phyloP scores from a whole-genome alignment of 345 rosid species.

The Geranium rotundifolium region DNA sequence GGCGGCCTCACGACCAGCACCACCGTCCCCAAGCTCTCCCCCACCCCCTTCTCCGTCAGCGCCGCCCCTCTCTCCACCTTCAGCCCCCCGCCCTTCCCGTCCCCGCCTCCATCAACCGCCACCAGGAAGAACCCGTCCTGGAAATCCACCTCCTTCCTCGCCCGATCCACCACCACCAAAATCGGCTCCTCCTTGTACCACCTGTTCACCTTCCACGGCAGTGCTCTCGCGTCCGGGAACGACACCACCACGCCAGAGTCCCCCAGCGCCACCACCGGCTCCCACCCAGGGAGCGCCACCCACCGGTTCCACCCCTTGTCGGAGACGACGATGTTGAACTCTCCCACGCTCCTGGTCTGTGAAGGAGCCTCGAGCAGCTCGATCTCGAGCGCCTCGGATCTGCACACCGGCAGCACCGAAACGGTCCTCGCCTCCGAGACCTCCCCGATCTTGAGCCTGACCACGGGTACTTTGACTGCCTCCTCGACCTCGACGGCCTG shows the following conservation, averaged over 20 bases:
- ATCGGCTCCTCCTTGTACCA: conserved; percentile 62
- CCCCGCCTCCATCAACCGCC: conserved; percentile 19
- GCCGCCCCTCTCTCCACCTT: conserved; percentile 64
- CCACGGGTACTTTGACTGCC: conserved; percentile 46
- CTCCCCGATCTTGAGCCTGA: conserved; percentile 64
- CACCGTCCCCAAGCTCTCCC: conserved; percentile 51
- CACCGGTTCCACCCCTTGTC: conserved; percentile 83
- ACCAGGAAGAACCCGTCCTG: conserved; percentile 69
- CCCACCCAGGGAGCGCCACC: conserved; percentile 83
- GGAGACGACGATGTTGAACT: conserved; percentile 61
- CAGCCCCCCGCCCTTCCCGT: conserved; percentile 20
- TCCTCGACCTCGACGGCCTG: conserved; percentile 7
- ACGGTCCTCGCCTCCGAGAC: conserved; percentile 65
- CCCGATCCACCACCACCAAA: conserved; percentile 63
- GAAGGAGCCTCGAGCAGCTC: conserved; percentile 60
- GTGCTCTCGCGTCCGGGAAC: conserved; percentile 48
- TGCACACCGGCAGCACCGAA: conserved; percentile 64
- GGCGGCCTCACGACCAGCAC: conserved; percentile 74
- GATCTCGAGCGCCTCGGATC: conserved; percentile 36
- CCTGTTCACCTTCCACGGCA: conserved; percentile 71
- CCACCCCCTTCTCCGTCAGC: conserved; percentile 46
- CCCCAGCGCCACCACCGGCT: conserved; percentile 26
- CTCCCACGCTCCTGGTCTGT: conserved; percentile 41
- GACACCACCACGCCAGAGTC: conserved; percentile 65
- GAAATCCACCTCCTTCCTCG: conserved; percentile 35